phyloP scores from a whole-genome alignment of 169 alveolate genomes.

The Plasmodium inui region DNA sequence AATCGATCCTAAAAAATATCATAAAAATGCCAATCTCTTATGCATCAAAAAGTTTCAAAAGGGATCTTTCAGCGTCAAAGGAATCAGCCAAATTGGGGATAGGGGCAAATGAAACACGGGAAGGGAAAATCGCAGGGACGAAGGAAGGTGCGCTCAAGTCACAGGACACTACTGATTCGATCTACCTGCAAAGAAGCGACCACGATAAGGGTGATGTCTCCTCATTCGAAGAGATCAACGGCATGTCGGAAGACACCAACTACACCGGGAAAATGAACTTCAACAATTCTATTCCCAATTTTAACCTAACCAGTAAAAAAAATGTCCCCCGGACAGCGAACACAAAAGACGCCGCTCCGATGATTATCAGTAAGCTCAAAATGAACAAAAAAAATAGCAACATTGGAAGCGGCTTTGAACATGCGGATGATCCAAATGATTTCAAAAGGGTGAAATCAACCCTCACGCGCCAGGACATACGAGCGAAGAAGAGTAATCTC shows the following conservation, averaged over 20 bases:
- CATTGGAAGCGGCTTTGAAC: neutral
- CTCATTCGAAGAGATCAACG: neutral
- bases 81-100: neutral
- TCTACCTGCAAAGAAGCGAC: neutral
- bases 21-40: neutral
- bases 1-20: neutral
- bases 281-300: neutral
- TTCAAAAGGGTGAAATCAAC: neutral
- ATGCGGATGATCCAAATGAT: neutral
- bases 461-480: neutral
- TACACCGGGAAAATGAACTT: neutral
- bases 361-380: neutral
- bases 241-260: neutral
- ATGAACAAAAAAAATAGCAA: neutral
- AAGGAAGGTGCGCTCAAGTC: neutral
- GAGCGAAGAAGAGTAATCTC: slow-evolving; percentile 15
- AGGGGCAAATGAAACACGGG: neutral
- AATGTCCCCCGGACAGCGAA: neutral
- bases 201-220: neutral
- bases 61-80: neutral
- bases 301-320: neutral
- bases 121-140: neutral
- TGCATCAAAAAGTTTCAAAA: neutral
- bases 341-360: neutral
- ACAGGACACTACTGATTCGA: neutral